Evolutionary conservation across 2,329 filamentous ascomycete species (phyloP).

Genomic region (Calonectria ilicicola): DNA sequence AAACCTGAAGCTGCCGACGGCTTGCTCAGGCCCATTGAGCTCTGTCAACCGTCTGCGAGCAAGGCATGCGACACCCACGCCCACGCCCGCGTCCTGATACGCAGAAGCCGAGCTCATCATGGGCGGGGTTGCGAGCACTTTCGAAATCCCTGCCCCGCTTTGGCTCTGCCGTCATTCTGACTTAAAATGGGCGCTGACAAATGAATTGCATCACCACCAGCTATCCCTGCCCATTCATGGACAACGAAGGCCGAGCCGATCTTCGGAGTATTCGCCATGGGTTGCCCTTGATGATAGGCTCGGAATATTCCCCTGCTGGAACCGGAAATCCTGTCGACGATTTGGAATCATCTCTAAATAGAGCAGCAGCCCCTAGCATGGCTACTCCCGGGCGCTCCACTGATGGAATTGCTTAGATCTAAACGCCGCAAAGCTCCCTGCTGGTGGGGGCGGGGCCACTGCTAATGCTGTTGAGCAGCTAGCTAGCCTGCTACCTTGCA

Average conservation of each 20-base stretch:
- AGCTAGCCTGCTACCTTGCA: neutral
- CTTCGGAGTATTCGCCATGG: constrained; percentile 29
- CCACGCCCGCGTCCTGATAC: too few species aligned
- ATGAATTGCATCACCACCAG: constrained; percentile 42
- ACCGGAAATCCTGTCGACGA: neutral
- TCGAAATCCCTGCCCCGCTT: constrained; percentile 32
- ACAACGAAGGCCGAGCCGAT: constrained; percentile 26
- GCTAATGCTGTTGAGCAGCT: neutral
- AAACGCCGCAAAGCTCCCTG: constrained; percentile 6
- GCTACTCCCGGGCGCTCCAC: neutral
- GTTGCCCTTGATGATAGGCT: neutral
- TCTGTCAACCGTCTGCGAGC: neutral
- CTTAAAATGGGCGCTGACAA: constrained; percentile 35
- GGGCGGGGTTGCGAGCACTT: constrained; percentile 32
- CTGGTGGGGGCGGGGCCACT: constrained; percentile 9
- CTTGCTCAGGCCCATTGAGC: constrained; percentile 2
- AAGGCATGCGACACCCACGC: neutral
- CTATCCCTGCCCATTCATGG: neutral
- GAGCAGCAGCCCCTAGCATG: neutral
- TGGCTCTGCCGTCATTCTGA: constrained; percentile 41
- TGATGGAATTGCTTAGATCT: constrained; percentile 1
- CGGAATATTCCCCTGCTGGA: constrained; percentile 3
- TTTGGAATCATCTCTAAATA: neutral
- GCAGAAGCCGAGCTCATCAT: neutral
- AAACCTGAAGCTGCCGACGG: neutral